Conservation (phyloP, 352 stramenopile genomes). For the Phytophthora lateralis region DNA sequence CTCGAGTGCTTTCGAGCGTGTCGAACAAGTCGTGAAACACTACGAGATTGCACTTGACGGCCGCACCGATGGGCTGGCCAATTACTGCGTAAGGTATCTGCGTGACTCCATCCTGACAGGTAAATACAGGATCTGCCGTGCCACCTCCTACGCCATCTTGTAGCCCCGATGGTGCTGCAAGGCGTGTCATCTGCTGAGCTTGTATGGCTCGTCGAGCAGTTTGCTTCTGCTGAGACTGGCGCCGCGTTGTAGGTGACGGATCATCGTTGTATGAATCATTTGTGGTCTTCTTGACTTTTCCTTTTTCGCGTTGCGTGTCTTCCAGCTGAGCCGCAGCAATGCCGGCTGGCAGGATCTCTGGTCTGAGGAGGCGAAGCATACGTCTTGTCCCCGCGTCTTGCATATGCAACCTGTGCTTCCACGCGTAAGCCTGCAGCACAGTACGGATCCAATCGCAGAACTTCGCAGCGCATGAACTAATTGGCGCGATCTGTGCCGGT, state of each 20-base stretch:
- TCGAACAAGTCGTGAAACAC: slow-evolving; percentile 95
- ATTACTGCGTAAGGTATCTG: slow-evolving; percentile 84
- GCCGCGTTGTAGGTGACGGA: slow-evolving; percentile 14
- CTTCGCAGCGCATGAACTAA: slow-evolving; percentile 86
- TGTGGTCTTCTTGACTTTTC: slow-evolving; percentile 1
- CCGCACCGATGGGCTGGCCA: slow-evolving; percentile 64
- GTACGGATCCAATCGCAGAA: slow-evolving; percentile 91
- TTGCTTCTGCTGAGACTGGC: slow-evolving; percentile 31
- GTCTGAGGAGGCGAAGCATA: slow-evolving; percentile 58
- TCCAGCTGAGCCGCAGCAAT: slow-evolving; percentile 21
- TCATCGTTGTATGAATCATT: slow-evolving; percentile 4
- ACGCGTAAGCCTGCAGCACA: slow-evolving; percentile 71
- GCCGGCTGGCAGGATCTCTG: slow-evolving; percentile 43
- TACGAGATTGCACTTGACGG: slow-evolving; percentile 86
- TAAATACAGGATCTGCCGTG: slow-evolving; percentile 53
- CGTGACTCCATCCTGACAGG: slow-evolving; percentile 76
- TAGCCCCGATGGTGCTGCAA: slow-evolving; percentile 54
- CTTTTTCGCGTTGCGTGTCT: slow-evolving; percentile 1
- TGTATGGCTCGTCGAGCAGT: slow-evolving; percentile 62
- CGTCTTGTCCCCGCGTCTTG: slow-evolving; percentile 45
- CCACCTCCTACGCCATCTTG: slow-evolving; percentile 33
- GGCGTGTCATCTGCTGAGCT: slow-evolving; percentile 74
- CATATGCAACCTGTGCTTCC: slow-evolving; percentile 51
- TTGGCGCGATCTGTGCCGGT: slow-evolving; percentile 62
- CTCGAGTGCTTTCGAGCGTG: slow-evolving; percentile 88